Conservation (phyloP, 1,139 yeast species). For the Geotrichum australiense region DNA sequence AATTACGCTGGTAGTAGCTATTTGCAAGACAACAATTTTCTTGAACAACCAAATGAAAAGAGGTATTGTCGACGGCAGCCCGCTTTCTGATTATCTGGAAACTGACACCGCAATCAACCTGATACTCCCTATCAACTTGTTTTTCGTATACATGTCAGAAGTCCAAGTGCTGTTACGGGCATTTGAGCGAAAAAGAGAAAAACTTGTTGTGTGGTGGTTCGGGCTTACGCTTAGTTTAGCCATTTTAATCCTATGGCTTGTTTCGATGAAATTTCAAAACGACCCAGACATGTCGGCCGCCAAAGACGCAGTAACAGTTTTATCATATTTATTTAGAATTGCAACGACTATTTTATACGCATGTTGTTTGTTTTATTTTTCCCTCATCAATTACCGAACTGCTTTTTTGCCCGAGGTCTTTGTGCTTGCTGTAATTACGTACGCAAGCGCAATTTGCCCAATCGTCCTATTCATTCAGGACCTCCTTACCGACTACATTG, state of each 20-base stretch:
- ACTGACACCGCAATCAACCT: conserved; percentile 5
- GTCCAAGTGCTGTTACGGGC: conserved; percentile 16
- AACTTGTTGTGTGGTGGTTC: conserved; percentile 13
- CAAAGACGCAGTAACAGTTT: conserved; percentile 42
- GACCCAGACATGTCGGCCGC: conserved; percentile 2
- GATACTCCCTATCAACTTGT: conserved; percentile 8
- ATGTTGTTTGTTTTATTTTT: conserved; percentile 52
- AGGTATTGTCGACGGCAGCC: conserved; percentile 16
- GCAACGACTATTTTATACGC: conserved; percentile 68
- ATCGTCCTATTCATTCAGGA: conserved; percentile 74
- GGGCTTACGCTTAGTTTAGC: conserved; percentile 10
- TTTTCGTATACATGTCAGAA: conserved; percentile 11
- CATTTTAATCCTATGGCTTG: conserved; percentile 9
- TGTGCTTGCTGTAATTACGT: conserved; percentile 50
- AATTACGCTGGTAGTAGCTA: conserved; percentile 7
- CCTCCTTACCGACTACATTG: conserved; percentile 48
- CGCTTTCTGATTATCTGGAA: conserved; percentile 8
- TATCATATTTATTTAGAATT: conserved; percentile 67
- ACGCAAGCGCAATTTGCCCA: conserved; percentile 55
- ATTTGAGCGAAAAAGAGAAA: conserved; percentile 13
- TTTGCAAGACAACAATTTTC: conserved; percentile 9
- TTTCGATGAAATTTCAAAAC: conserved; percentile 6
- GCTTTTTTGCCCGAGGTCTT: conserved; percentile 46
- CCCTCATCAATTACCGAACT: conserved; percentile 46
- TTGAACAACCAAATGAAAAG: conserved; percentile 5